phyloP scores from a whole-genome alignment of 306 rosid species.

The Pueraria montana region DNA sequence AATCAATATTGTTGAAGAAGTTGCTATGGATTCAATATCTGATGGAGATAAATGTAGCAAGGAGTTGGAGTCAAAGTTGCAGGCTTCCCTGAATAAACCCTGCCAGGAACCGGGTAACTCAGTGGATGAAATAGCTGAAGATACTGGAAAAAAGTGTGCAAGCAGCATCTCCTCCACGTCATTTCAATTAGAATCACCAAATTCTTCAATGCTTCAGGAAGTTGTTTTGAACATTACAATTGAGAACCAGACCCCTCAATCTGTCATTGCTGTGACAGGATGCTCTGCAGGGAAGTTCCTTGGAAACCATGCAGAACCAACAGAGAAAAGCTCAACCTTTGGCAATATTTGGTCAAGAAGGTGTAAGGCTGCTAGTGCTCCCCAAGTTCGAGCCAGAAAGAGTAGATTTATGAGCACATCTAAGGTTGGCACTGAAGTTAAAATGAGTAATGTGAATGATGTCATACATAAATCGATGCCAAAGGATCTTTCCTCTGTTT shows the following conservation, averaged over 20 bases:
- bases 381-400: slow-evolving; percentile 57
- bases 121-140: slow-evolving; percentile 43
- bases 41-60: slow-evolving; percentile 26
- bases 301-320: slow-evolving; percentile 41
- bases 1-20: slow-evolving; percentile 34
- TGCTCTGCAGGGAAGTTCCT: slow-evolving; percentile 46
- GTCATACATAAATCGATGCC: slow-evolving; percentile 32
- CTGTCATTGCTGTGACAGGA: slow-evolving; percentile 39
- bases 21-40: slow-evolving; percentile 39
- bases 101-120: slow-evolving; percentile 34
- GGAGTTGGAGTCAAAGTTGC: slow-evolving; percentile 39
- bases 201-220: slow-evolving; percentile 49
- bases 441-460: slow-evolving; percentile 45
- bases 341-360: slow-evolving; percentile 72
- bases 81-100: slow-evolving; percentile 28
- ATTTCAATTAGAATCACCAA: slow-evolving; percentile 43
- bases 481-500: slow-evolving; percentile 51
- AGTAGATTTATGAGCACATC: slow-evolving; percentile 45
- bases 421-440: slow-evolving; percentile 47
- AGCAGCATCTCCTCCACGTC: slow-evolving; percentile 37
- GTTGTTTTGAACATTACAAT: slow-evolving; percentile 38
- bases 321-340: slow-evolving; percentile 45
- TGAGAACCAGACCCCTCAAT: slow-evolving; percentile 55
- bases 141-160: slow-evolving; percentile 40
- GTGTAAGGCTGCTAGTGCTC: slow-evolving; percentile 72